Evolutionary conservation across 768 basidiomycete genomes (phyloP).

Genomic region (Leccinum disarticulatum): DNA sequence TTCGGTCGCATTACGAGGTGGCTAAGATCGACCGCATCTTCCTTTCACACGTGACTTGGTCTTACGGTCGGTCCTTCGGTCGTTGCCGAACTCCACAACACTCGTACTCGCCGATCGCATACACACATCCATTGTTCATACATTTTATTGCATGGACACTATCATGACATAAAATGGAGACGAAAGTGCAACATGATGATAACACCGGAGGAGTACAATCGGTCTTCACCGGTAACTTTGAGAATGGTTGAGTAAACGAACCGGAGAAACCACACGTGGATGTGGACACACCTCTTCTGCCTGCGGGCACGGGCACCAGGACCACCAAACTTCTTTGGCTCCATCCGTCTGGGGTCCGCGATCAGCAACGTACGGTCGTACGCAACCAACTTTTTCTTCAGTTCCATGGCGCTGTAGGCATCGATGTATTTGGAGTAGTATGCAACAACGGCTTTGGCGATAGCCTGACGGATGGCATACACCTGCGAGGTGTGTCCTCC

Average conservation of each 20-base stretch:
- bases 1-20: not conserved
- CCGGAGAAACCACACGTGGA: not conserved
- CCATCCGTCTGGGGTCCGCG: slow-evolving; percentile 95
- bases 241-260: slow-evolving; percentile 13
- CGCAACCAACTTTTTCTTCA: slow-evolving; percentile 96
- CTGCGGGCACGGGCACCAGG: slow-evolving; percentile 96
- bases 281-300: slow-evolving; percentile 77
- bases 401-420: slow-evolving; percentile 92
- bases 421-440: slow-evolving; percentile 99
- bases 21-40: not conserved
- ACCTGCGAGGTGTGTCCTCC: slow-evolving; percentile 99
- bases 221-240: slow-evolving; percentile 65
- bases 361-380: slow-evolving; percentile 92
- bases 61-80: not conserved
- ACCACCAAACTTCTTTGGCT: slow-evolving; percentile 99
- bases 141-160: slow-evolving; percentile 34
- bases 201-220: slow-evolving; percentile 35
- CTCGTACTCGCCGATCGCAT: not conserved
- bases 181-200: slow-evolving; percentile 46
- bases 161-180: slow-evolving; percentile 38
- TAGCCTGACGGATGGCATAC: slow-evolving; percentile 98
- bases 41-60: slow-evolving; percentile 11
- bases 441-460: slow-evolving; percentile 95
- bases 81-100: not conserved
- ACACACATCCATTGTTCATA: slow-evolving; percentile 17